phyloP scores from a whole-genome alignment of 352 stramenopile genomes.

The Blastocystis hominis region DNA sequence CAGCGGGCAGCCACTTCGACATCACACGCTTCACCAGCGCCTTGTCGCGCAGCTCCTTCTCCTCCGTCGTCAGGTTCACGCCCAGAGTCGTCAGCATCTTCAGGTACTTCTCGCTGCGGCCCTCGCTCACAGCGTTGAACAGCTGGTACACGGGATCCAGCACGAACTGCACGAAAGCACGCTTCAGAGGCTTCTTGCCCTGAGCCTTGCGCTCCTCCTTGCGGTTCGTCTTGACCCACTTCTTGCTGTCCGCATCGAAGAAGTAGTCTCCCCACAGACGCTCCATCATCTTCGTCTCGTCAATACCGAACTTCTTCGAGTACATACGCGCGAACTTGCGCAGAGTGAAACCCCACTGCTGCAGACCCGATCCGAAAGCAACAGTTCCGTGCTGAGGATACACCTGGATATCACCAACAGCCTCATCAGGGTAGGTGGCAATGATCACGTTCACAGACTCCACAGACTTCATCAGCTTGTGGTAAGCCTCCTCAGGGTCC shows the following conservation, averaged over 20 bases:
- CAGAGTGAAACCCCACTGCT: slow-evolving; percentile 99
- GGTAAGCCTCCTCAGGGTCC: slow-evolving; percentile 94
- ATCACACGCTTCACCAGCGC: slow-evolving; percentile 92
- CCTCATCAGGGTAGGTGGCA: slow-evolving; percentile 87
- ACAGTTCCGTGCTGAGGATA: slow-evolving; percentile 94
- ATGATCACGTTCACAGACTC: slow-evolving; percentile 99
- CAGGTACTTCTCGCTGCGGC: slow-evolving; percentile 86
- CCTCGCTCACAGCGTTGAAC: slow-evolving; percentile 95
- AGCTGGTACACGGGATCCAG: slow-evolving; percentile 97
- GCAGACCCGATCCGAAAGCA: slow-evolving; percentile 93
- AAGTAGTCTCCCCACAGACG: slow-evolving; percentile 98
- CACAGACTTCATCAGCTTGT: slow-evolving; percentile 91
- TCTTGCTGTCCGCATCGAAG: slow-evolving; percentile 84
- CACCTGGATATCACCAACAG: slow-evolving; percentile 87
- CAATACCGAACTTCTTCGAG: slow-evolving; percentile 92
- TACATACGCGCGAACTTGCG: slow-evolving; percentile 97
- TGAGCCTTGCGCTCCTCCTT: slow-evolving; percentile 68
- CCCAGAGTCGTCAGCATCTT: slow-evolving; percentile 90
- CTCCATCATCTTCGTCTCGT: slow-evolving; percentile 95
- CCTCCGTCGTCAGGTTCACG: slow-evolving; percentile 86
- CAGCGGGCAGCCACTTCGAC: slow-evolving; percentile 96
- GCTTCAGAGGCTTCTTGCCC: slow-evolving; percentile 75
- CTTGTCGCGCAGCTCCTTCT: slow-evolving; percentile 88
- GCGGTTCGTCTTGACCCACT: slow-evolving; percentile 84
- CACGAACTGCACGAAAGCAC: slow-evolving; percentile 99